Conservation (phyloP, 2,329 filamentous ascomycete genomes). For the Paracamarosporium sp. region DNA sequence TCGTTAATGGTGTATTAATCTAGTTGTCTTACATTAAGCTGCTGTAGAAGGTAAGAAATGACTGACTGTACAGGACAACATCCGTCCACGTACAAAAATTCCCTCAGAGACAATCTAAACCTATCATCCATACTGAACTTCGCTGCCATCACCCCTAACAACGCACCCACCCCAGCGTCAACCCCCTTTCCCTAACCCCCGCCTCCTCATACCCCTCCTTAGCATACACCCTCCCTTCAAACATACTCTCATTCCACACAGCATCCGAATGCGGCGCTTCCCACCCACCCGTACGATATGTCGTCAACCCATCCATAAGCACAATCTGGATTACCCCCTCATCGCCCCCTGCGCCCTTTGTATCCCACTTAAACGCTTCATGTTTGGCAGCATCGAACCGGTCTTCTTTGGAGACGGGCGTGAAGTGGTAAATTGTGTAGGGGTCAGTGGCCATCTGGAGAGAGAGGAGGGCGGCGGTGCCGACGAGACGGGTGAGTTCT, state of each 20-base stretch:
- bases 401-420: conserved; percentile 35
- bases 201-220: background rate
- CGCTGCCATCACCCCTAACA: conserved; percentile 28
- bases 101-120: no score
- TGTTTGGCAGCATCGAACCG: conserved; percentile 17
- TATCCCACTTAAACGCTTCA: conserved; percentile 28
- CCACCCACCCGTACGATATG: conserved; percentile 37
- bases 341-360: conserved; percentile 17
- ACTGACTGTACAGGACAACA: no score
- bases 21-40: no score
- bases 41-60: no score
- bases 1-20: no score
- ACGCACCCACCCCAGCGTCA: conserved; percentile 33
- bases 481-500: conserved; percentile 20
- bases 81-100: no score
- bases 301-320: conserved; percentile 27
- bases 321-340: conserved; percentile 26
- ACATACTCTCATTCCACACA: background rate
- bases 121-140: conserved; percentile 12
- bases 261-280: conserved; percentile 13
- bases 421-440: conserved; percentile 36
- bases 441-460: conserved; percentile 33
- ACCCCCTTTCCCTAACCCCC: conserved; percentile 13
- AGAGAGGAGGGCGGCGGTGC: conserved; percentile 27
- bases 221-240: background rate